Evolutionary conservation across 331 rosid species (phyloP), one percentile per base, ranked within the genome.

Genomic region (Quercus tomentella): DNA sequence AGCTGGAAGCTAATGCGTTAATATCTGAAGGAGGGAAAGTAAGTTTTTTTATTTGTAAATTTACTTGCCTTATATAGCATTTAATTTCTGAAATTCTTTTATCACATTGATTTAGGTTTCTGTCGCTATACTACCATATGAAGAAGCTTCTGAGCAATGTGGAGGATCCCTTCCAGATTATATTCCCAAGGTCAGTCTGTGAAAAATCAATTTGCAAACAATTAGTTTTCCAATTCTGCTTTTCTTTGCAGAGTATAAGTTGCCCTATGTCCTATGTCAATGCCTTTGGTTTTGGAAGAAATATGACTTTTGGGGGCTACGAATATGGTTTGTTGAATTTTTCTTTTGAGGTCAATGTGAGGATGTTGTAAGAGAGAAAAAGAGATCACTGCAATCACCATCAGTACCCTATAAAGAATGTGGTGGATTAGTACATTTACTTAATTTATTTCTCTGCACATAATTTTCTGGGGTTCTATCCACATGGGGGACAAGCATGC

Each of bases 141-240:
- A 89, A 78, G 92, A 89, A 82, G 96, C 97, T 21, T 87, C 89
- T 76, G 63, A 76, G 66, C 83, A 86, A 61, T 92, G 97, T 65
- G 90, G 91, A n/a, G 90, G 93, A 74, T 66, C 79, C 82, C 97
- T 92, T 76, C 92, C 92, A 15, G 92, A 89, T 82, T 92, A 89
- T 82, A 88, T 92, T 77, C 78, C 91, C 54, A 91, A 88, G 94
- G 97, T 89, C 56, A 60, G 90, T 76, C 72, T 56, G 10, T 45
- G 26, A 66, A 25, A 60, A 49, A 25, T 14, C 65, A 74, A 54
- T 12, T 58, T 54, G 43, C 22, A 52, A 76, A 70, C 33, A 33
- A 65, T 73, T 70, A 72, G 28, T 60, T 71, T 17, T 9, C 3
- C 54, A 49, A 49, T 49, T 77, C 43, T 74, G 28, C 56, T 18